Conservation (phyloP, 1,284 basidiomycete species). For the Taiwanofungus camphoratus region DNA sequence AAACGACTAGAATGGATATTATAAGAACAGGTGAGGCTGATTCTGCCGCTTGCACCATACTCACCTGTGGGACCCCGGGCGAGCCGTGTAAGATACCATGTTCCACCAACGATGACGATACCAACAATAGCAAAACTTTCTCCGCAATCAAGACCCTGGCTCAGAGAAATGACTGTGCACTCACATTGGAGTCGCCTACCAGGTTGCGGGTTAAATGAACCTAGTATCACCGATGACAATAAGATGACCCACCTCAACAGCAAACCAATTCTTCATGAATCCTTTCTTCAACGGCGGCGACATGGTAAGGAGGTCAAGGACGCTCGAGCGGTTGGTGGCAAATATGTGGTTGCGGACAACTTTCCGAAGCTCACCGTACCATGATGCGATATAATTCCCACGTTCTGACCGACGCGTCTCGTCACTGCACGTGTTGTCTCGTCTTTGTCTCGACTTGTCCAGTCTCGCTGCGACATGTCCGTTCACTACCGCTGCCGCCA, state of each 20-base stretch:
- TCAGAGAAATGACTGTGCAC: slow-evolving; percentile 20
- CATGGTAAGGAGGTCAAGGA: slow-evolving; percentile 20
- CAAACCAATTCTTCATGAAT: slow-evolving; percentile 75
- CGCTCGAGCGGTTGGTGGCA: slow-evolving; percentile 1
- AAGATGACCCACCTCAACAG: slow-evolving; percentile 58
- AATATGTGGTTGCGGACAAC: too few species aligned
- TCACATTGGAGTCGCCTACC: slow-evolving; percentile 75
- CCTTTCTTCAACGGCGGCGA: slow-evolving; percentile 21
- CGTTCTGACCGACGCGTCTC: slow-evolving; percentile 16
- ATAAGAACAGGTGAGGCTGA: neutral
- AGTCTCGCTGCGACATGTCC: neutral
- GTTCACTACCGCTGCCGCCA: too few species aligned
- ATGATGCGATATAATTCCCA: slow-evolving; percentile 16
- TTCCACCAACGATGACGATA: slow-evolving; percentile 54
- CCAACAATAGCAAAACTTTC: slow-evolving; percentile 68
- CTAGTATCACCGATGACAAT: neutral
- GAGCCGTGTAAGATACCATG: slow-evolving; percentile 70
- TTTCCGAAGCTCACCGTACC: slow-evolving; percentile 8
- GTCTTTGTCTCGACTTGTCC: slow-evolving; percentile 2
- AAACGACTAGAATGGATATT: slow-evolving; percentile 49
- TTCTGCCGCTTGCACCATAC: slow-evolving; percentile 22
- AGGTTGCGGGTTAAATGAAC: neutral
- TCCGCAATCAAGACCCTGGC: slow-evolving; percentile 1
- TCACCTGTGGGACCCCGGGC: slow-evolving; percentile 64
- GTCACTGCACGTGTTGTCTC: slow-evolving; percentile 12